These are phyloP conservation scores for Tricholoma flavovirens DNA, from an alignment of 768 basidiomycete species.

Conservation along the genomic window DNA sequence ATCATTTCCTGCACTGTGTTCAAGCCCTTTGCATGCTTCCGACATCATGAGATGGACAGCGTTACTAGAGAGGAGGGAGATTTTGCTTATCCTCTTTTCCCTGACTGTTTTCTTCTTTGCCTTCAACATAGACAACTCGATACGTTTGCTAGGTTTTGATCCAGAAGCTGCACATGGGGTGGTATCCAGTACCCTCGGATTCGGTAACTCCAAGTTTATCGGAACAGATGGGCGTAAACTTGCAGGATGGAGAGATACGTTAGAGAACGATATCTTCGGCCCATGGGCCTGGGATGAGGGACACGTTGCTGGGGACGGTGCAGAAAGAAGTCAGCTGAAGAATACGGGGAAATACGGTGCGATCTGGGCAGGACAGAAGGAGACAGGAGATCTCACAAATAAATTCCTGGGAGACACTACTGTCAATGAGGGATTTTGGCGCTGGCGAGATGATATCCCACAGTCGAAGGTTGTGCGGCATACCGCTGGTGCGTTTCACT, in stretches of 20 bases:
- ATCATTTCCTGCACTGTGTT: too few relatives aligned
- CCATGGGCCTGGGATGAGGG: slow-evolving; percentile 63
- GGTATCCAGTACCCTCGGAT: slow-evolving; percentile 34
- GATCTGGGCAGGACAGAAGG: slow-evolving; percentile 35
- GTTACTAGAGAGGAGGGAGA: slow-evolving; percentile 69
- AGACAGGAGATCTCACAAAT: slow-evolving; percentile 20
- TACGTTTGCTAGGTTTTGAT: slow-evolving; percentile 47
- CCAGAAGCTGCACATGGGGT: slow-evolving; percentile 31
- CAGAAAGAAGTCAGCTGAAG: slow-evolving; percentile 39
- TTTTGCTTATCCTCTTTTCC: slow-evolving; percentile 61
- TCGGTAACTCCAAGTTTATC: slow-evolving; percentile 31
- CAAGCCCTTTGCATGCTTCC: background rate
- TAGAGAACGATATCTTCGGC: slow-evolving; percentile 64
- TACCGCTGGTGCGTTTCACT: slow-evolving; percentile 48
- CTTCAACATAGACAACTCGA: slow-evolving; percentile 66
- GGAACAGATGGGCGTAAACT: slow-evolving; percentile 44
- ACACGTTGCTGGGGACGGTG: slow-evolving; percentile 51
- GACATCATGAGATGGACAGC: slow-evolving; percentile 58
- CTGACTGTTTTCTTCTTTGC: slow-evolving; percentile 62
- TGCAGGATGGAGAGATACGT: slow-evolving; percentile 45
- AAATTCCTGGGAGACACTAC: slow-evolving; percentile 27
- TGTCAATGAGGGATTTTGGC: slow-evolving; percentile 48
- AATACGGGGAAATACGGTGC: slow-evolving; percentile 39
- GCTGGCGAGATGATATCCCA: slow-evolving; percentile 56
- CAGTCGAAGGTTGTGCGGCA: slow-evolving; percentile 54